A percentile compares a stretch with the other conserved stretches of the same genome.
Conservation (phyloP, 495 filamentous ascomycete species). For the Monascus purpureus region DNA sequence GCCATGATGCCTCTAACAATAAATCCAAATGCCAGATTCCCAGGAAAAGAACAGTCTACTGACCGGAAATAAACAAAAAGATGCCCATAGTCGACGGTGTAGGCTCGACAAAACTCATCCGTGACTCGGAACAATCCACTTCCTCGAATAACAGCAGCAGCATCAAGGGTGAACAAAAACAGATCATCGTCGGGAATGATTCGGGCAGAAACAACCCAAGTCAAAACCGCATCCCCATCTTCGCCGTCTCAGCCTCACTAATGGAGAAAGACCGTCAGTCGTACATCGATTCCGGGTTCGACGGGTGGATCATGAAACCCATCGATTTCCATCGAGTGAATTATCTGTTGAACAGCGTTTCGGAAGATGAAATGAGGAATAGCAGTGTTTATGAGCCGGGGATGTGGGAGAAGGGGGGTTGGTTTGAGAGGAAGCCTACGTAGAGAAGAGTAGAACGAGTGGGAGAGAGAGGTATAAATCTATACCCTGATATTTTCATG, state of each 20-base stretch:
- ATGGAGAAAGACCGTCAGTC: constrained; percentile 48
- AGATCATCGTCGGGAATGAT: no score
- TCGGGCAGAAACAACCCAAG: neutral
- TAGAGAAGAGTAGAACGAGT: no score
- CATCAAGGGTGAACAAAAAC: constrained; percentile 11
- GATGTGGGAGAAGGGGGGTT: constrained; percentile 60
- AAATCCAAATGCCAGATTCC: neutral
- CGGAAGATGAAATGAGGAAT: constrained; percentile 29
- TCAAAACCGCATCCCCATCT: constrained; percentile 46
- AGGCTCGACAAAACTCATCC: constrained; percentile 65
- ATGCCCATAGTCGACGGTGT: constrained; percentile 89
- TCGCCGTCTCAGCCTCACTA: constrained; percentile 76
- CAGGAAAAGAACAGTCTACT: constrained; percentile 3
- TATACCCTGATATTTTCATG: no score
- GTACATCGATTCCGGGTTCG: constrained; percentile 68
- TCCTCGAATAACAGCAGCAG: constrained; percentile 3
- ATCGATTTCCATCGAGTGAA: constrained; percentile 59
- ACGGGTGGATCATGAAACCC: constrained; percentile 79
- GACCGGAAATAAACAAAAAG: constrained; percentile 19
- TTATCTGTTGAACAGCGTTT: constrained; percentile 45
- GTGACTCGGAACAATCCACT: constrained; percentile 46
- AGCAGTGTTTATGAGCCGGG: constrained; percentile 44
- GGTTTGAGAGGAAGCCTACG: constrained; percentile 47
- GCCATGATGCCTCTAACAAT: constrained; percentile 9
- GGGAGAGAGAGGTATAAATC: no score